Percentiles rank a stretch among this genome's conserved stretches.
These are phyloP conservation scores for Penicillium freii DNA, from an alignment of 2,329 filamentous ascomycete species.

Conservation along the genomic window DNA sequence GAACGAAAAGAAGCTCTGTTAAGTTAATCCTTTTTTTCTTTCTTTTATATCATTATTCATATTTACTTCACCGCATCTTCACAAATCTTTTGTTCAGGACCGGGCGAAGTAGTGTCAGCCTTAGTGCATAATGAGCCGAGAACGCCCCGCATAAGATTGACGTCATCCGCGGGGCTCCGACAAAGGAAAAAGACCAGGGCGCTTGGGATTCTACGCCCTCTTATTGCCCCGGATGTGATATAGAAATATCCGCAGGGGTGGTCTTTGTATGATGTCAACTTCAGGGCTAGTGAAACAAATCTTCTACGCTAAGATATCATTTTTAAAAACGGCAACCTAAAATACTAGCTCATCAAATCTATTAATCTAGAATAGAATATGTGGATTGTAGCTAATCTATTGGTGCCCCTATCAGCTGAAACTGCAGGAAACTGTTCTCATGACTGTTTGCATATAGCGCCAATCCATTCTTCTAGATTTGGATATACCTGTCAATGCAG, in stretches of 20 bases:
- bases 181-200: not conserved
- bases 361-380: not conserved
- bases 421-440: not conserved
- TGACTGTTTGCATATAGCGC: not conserved
- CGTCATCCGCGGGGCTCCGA: slow-evolving; percentile 1
- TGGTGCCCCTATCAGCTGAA: not conserved
- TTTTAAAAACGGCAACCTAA: not conserved
- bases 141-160: not conserved
- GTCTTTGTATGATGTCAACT: not conserved
- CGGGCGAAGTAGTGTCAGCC: slow-evolving; percentile 5
- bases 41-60: not conserved
- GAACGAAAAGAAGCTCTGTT: not conserved
- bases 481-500: not conserved
- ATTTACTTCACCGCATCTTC: not conserved
- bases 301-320: not conserved
- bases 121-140: not conserved
- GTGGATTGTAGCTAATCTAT: not conserved
- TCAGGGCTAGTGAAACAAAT: not conserved
- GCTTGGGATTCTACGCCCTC: not conserved
- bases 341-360: not conserved
- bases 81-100: not conserved
- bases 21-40: not conserved
- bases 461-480: not conserved
- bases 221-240: slow-evolving; percentile 1
- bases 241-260: not conserved